Evolutionary conservation across 2,329 filamentous ascomycete species (phyloP).

Genomic region (Aureobasidium mangrovei): DNA sequence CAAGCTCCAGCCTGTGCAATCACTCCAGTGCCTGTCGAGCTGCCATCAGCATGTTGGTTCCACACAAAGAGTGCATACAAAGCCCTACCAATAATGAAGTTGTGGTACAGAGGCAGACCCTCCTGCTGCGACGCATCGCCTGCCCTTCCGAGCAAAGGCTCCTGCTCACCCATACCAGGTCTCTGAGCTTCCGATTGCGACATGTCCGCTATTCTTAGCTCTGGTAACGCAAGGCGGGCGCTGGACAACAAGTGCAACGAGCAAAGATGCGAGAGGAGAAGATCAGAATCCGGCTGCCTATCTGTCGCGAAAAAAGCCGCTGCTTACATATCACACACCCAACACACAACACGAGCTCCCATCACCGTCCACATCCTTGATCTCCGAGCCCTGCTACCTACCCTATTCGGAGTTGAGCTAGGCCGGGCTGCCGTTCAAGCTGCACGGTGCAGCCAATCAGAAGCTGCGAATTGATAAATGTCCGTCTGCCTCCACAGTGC

Average conservation of each 20-base stretch:
- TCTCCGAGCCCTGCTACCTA: not conserved
- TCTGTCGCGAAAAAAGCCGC: too few species aligned
- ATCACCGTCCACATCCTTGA: not conserved
- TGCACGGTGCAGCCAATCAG: not conserved
- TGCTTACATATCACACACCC: too few species aligned
- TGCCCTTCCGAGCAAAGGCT: slow-evolving; percentile 60
- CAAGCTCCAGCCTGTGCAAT: slow-evolving; percentile 71
- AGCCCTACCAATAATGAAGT: slow-evolving; percentile 60
- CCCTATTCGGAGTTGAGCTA: slow-evolving; percentile 6
- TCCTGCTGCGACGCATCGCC: slow-evolving; percentile 66
- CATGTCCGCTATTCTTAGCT: slow-evolving; percentile 43
- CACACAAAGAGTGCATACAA: not conserved
- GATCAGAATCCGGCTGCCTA: not conserved
- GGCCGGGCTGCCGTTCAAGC: slow-evolving; percentile 6
- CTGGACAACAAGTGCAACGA: too few species aligned
- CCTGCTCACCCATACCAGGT: slow-evolving; percentile 46
- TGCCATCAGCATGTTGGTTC: slow-evolving; percentile 14
- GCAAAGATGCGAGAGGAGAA: not conserved
- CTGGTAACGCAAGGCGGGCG: too few species aligned
- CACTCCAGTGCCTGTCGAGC: slow-evolving; percentile 60
- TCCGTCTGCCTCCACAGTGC: not conserved
- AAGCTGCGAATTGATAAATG: not conserved
- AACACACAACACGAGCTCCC: not conserved
- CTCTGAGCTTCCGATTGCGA: slow-evolving; percentile 39
- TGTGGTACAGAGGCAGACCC: slow-evolving; percentile 55